These are phyloP conservation scores for Melanogaster broomeanus DNA, from an alignment of 768 basidiomycete genomes.

Conservation along the genomic window DNA sequence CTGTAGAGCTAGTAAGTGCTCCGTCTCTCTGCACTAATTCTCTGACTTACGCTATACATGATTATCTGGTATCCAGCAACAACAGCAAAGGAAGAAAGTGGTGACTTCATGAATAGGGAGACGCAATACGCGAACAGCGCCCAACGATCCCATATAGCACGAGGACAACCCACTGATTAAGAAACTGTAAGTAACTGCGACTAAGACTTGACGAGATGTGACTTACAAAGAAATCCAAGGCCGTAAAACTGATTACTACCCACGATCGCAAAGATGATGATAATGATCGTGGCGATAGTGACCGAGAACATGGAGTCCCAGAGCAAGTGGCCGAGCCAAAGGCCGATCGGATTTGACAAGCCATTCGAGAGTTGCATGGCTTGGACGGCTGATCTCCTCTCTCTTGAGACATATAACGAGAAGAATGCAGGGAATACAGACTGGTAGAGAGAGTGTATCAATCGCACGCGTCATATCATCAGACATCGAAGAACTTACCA, in stretches of 20 bases:
- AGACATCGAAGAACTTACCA: slow-evolving; percentile 45
- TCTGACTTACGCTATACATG: slow-evolving; percentile 61
- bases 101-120: slow-evolving; percentile 60
- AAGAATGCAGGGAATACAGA: slow-evolving; percentile 83
- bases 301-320: slow-evolving; percentile 67
- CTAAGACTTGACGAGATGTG: not conserved
- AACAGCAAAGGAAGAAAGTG: slow-evolving; percentile 71
- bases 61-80: slow-evolving; percentile 75
- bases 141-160: slow-evolving; percentile 70
- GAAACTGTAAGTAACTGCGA: not conserved
- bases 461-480: not conserved
- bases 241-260: slow-evolving; percentile 66
- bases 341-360: slow-evolving; percentile 62
- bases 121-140: slow-evolving; percentile 70
- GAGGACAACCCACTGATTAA: slow-evolving; percentile 64
- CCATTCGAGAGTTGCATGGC: slow-evolving; percentile 85
- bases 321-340: slow-evolving; percentile 80
- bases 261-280: slow-evolving; percentile 57
- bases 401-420: slow-evolving; percentile 72
- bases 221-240: slow-evolving; percentile 64
- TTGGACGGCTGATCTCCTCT: slow-evolving; percentile 68
- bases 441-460: slow-evolving; percentile 34
- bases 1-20: slow-evolving; percentile 32
- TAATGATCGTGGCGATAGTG: slow-evolving; percentile 62
- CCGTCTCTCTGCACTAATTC: not conserved